Base-by-base conservation (phyloP, 495 filamentous ascomycete genomes). In the Eremomyces bilateralis region DNA sequence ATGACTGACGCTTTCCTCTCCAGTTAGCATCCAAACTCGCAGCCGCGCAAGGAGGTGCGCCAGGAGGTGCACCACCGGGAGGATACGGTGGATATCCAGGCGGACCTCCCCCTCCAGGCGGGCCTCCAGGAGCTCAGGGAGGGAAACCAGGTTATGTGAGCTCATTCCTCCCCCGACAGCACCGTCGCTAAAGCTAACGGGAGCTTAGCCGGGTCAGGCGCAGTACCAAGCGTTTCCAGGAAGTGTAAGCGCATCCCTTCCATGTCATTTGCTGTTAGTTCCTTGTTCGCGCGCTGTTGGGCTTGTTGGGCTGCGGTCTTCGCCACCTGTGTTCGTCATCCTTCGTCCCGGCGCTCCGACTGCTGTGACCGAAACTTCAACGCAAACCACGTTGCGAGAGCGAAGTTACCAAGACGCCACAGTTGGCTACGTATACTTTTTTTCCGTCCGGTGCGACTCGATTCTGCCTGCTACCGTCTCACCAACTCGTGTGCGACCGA, bases 141-240 rank as follows among this genome's bases (percentile, higher is more conserved):
- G 8, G 13, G 24, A 27, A 27, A 13, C 24, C 24, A 27, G 24
- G 24, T 13, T 27, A 27, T 27, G 24, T 27, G 24, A 27, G 24
- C n/a, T 27, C 8, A 27, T 8, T 27, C 8, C 13, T 6, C 24
- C 24, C 13, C 13, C 8, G 24, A 27, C 13, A 6, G 24, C 24
- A 8, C 8, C 24, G 8, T 27, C 6, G 24, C 6, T 13, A 27
- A 6, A 27, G 24, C 24, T 27, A 27, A 27, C 24, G 6, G 6
- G 6, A 6, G 24, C 13, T 27, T 27, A 51, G 48, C 48, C 48
- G 33, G 48, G 48, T 13, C 45, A 49, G 29, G 46, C 44, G 34
- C 49, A 53, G 33, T 53, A 51, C 37, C 47, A 48, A 30, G 40
- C 44, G 15, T 50, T 42, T 30, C 39, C 42, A 32, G 42, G 37